Conservation (phyloP, 2,329 filamentous ascomycete genomes). For the Epichloe uncinata region DNA sequence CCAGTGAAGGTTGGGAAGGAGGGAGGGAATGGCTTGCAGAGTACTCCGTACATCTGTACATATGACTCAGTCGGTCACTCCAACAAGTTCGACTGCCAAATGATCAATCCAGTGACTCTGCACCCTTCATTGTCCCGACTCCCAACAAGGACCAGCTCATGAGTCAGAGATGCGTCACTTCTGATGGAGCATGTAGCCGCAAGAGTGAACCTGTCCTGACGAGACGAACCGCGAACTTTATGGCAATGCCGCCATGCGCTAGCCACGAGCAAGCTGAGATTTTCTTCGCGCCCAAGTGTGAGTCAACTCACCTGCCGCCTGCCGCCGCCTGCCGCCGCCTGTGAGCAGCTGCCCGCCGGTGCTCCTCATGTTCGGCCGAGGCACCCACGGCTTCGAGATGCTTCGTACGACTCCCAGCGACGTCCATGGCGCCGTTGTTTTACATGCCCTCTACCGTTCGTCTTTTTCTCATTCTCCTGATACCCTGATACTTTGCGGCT, state of each 20-base stretch:
- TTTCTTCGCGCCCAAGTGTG: neutral
- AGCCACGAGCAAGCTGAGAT: neutral
- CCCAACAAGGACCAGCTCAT: too few species aligned
- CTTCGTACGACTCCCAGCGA: neutral
- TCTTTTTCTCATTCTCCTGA: too few species aligned
- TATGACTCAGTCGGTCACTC: too few species aligned
- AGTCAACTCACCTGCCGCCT: neutral
- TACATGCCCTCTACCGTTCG: neutral
- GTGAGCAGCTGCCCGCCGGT: neutral
- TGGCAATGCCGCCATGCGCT: neutral
- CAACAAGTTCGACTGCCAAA: too few species aligned
- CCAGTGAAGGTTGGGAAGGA: neutral
- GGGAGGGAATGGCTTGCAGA: too few species aligned
- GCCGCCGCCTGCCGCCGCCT: neutral
- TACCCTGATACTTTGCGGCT: too few species aligned
- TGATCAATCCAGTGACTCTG: too few species aligned
- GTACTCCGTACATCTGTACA: too few species aligned
- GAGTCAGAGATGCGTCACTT: too few species aligned
- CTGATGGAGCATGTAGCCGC: neutral
- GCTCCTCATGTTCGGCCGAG: too few species aligned
- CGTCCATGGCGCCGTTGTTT: too few species aligned
- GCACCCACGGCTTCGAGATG: neutral
- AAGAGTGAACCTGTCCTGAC: neutral
- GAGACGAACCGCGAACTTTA: neutral
- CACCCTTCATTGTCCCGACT: too few species aligned